A percentile compares a stretch with the other conserved stretches of the same genome.
phyloP scores from a whole-genome alignment of 164 flowering plant genomes.

The Chloranthus sessilifolius region DNA sequence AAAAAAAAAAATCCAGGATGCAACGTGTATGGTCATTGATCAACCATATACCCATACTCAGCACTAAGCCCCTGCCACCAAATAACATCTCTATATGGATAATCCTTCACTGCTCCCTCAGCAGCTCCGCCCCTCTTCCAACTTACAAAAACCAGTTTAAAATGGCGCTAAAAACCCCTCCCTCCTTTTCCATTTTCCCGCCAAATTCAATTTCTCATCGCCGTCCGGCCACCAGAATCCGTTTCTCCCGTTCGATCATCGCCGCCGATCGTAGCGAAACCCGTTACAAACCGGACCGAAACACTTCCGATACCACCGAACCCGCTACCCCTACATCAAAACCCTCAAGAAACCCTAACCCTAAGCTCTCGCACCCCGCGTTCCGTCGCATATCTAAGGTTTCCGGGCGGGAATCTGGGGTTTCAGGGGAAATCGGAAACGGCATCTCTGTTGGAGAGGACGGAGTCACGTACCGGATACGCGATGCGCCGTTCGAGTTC shows the following conservation, averaged over 20 bases:
- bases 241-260: slow-evolving; percentile 90
- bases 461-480: slow-evolving; percentile 8
- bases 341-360: neutral
- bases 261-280: slow-evolving; percentile 62
- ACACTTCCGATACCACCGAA: neutral
- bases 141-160: neutral
- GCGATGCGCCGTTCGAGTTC: slow-evolving; percentile 16
- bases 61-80: too few relatives aligned
- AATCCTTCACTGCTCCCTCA: neutral
- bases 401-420: too few relatives aligned
- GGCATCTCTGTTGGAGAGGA: slow-evolving; percentile 2
- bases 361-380: slow-evolving; percentile 15
- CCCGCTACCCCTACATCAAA: too few relatives aligned
- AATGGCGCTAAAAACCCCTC: slow-evolving; percentile 11
- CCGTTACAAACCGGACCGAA: slow-evolving; percentile 5
- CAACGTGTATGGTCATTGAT: too few relatives aligned
- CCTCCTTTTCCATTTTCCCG: slow-evolving; percentile 49
- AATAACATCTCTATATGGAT: too few relatives aligned
- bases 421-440: neutral
- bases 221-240: slow-evolving; percentile 45
- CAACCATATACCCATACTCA: too few relatives aligned
- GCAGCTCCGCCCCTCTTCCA: neutral
- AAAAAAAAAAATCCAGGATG: too few relatives aligned
- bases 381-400: slow-evolving; percentile 10
- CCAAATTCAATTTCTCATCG: slow-evolving; percentile 26